A percentile compares a stretch with the other conserved stretches of the same genome.
These are phyloP conservation scores for Crithidia acanthocephali DNA, from an alignment of 208 protist species.

Conservation along the genomic window DNA sequence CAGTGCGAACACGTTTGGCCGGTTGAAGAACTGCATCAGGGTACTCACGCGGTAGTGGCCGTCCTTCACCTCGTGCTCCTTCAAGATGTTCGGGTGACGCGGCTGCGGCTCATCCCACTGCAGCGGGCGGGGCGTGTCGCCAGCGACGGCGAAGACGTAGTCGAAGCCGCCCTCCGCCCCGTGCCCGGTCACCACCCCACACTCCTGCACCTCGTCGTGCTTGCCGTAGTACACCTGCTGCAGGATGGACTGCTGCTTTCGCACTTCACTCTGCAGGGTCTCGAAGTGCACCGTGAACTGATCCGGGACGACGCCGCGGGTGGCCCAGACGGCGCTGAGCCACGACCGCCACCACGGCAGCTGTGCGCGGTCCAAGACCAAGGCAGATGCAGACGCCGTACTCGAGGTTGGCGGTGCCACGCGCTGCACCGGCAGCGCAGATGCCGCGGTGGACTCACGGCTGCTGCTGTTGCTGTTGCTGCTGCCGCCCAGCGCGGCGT, in stretches of 20 bases:
- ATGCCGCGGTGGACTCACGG: background rate
- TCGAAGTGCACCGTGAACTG: slow-evolving; percentile 59
- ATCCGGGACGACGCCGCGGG: slow-evolving; percentile 31
- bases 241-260: slow-evolving; percentile 70
- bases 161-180: slow-evolving; percentile 62
- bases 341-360: slow-evolving; percentile 29
- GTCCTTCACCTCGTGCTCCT: slow-evolving; percentile 69
- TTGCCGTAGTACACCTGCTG: slow-evolving; percentile 77
- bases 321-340: slow-evolving; percentile 18
- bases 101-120: slow-evolving; percentile 29
- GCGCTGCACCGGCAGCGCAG: background rate
- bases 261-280: slow-evolving; percentile 44
- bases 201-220: slow-evolving; percentile 36
- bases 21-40: slow-evolving; percentile 83
- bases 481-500: background rate
- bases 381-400: background rate
- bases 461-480: background rate
- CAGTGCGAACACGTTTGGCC: slow-evolving; percentile 75
- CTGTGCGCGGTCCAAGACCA: background rate
- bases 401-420: slow-evolving; percentile 14
- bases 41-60: slow-evolving; percentile 86
- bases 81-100: slow-evolving; percentile 57
- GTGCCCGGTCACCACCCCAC: slow-evolving; percentile 35
- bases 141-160: slow-evolving; percentile 82
- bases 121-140: slow-evolving; percentile 75